phyloP scores from a whole-genome alignment of 169 alveolate species.

The Babesia bovis region DNA sequence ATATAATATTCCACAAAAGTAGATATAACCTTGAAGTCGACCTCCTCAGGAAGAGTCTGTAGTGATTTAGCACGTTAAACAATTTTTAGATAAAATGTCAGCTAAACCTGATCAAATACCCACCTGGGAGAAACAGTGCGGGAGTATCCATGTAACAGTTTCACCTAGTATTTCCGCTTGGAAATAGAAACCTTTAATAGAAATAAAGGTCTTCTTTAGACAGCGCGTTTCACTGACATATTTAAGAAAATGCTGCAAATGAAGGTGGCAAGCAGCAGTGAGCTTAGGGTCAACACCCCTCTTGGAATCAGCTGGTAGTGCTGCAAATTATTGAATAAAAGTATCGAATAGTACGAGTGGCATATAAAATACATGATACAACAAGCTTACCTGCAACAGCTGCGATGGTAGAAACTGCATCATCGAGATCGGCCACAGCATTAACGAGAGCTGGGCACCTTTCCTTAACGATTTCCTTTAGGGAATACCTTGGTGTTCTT shows the following conservation, averaged over 20 bases:
- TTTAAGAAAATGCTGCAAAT: conserved; percentile 45
- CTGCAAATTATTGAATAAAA: conserved; percentile 33
- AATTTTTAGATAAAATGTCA: neutral
- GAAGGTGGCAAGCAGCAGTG: conserved; percentile 35
- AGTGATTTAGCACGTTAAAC: neutral
- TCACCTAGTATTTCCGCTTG: conserved; percentile 91
- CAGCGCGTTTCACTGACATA: conserved; percentile 67
- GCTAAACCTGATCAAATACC: neutral
- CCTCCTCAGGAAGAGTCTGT: conserved; percentile 88
- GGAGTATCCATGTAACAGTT: conserved; percentile 95
- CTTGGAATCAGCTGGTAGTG: conserved; percentile 52
- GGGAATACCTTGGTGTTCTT: conserved; percentile 88
- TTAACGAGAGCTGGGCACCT: conserved; percentile 95
- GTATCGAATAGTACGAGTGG: neutral
- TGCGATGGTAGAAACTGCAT: conserved; percentile 93
- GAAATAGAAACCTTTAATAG: conserved; percentile 98
- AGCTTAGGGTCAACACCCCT: conserved; percentile 44
- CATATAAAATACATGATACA: conserved; percentile 24
- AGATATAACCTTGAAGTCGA: conserved; percentile 93
- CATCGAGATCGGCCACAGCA: conserved; percentile 97
- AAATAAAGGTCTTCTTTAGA: conserved; percentile 88
- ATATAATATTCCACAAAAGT: conserved; percentile 90
- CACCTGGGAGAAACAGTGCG: conserved; percentile 94
- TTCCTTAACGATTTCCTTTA: conserved; percentile 93
- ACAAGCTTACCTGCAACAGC: conserved; percentile 88